These are phyloP conservation scores for Fusarium liriodendri DNA, from an alignment of 2,329 filamentous ascomycete species.

Conservation along the genomic window DNA sequence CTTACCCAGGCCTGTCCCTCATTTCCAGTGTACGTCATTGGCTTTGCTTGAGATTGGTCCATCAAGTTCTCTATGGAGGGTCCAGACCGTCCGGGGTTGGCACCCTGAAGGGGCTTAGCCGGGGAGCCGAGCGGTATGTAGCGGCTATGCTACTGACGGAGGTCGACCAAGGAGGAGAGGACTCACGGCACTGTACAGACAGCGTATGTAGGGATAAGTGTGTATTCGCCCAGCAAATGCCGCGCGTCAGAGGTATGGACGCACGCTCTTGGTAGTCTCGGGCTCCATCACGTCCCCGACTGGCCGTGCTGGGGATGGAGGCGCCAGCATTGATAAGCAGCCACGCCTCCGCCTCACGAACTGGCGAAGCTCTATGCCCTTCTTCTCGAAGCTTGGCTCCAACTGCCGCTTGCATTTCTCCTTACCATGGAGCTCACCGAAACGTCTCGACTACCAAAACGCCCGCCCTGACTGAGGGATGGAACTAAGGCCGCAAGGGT, in stretches of 20 bases:
- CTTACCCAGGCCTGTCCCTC: slow-evolving; percentile 18
- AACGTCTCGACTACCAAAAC: not conserved
- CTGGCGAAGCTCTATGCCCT: not conserved
- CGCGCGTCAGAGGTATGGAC: slow-evolving; percentile 7
- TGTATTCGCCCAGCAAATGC: slow-evolving; percentile 24
- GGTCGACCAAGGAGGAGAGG: slow-evolving; percentile 23
- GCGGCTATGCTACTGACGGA: slow-evolving; percentile 30
- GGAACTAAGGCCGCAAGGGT: not conserved
- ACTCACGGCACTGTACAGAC: not conserved
- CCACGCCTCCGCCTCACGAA: not conserved
- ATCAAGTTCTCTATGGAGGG: slow-evolving; percentile 32
- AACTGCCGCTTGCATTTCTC: slow-evolving; percentile 22
- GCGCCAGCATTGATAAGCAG: not conserved
- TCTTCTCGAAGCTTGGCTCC: slow-evolving; percentile 32
- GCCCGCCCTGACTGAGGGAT: not conserved
- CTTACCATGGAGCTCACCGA: not conserved
- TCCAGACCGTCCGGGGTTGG: slow-evolving; percentile 35
- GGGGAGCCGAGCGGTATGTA: slow-evolving; percentile 20
- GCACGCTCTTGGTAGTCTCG: slow-evolving; percentile 12
- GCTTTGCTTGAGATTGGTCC: slow-evolving; percentile 23
- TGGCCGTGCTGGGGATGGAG: not conserved
- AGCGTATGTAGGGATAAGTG: slow-evolving; percentile 17
- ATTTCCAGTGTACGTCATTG: slow-evolving; percentile 27
- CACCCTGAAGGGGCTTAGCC: slow-evolving; percentile 17
- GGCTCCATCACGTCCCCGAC: not conserved